Base-by-base conservation (phyloP, 306 rosid species). In the Glycine latifolia region DNA sequence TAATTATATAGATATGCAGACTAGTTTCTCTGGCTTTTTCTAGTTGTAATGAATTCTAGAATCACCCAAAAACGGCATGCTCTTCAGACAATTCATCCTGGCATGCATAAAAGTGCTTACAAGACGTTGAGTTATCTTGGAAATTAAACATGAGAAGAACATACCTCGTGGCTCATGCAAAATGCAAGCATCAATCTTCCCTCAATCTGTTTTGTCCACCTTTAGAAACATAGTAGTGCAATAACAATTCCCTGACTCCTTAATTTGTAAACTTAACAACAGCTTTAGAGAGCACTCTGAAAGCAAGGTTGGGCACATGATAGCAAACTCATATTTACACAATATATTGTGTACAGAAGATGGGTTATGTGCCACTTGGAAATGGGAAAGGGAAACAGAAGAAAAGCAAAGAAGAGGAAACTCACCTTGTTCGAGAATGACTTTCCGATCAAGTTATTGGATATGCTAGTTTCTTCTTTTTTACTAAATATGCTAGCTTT, bases 21-120 rank as follows among this genome's bases (percentile, higher is more conserved):
- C 67, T 44, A 11, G 17, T 79, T 79, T 54, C 9, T 69, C 61
- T 69, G 14, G 14, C 37, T 79, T 55, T 55, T 68, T 68, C 33
- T 14, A 31, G 31, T n/a, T 31, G 14, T 2, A 67, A 54, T 31
- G 68, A 71, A 63, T 52, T 67, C 67, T 67, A 47, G 37, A 79
- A 31, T 16, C 48, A 7, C 66, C 26, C 4, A 12, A 3, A 78
- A 66, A 10, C 12, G 12, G 10, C 43, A 66, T 68, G 37, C 6
- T 16, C 54, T 52, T 39, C 3, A 4, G 71, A 49, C 20, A 66
- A 35, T 50, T 35, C 39, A 35, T 35, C 43, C 3, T 46, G 44
- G 31, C 2, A 26, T 26, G 46, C 35, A 13, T 3, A 14, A 56
- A 80, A 71, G 59, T 46, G 67, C 43, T 44, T 26, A 14, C 11